Percentiles rank a stretch among this genome's conserved stretches.
These are phyloP conservation scores for Penicillium cinerascens DNA, from an alignment of 495 filamentous ascomycete genomes.

Conservation along the genomic window DNA sequence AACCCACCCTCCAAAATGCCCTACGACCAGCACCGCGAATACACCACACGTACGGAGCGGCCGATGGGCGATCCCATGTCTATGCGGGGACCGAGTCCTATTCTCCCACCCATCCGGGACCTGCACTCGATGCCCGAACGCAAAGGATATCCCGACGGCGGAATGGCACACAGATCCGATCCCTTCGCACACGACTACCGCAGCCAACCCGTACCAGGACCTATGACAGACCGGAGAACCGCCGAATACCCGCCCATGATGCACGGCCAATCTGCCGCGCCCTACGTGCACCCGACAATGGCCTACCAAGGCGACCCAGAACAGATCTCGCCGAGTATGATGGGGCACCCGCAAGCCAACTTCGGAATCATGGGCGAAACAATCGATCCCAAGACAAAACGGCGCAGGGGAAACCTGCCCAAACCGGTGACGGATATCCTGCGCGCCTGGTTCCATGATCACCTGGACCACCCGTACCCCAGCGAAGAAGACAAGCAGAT, in stretches of 20 bases:
- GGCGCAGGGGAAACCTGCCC: slow-evolving; percentile 78
- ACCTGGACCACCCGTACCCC: slow-evolving; percentile 80
- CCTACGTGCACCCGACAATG: slow-evolving; percentile 31
- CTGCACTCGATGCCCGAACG: slow-evolving; percentile 36
- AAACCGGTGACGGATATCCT: slow-evolving; percentile 81
- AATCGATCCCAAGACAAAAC: slow-evolving; percentile 49
- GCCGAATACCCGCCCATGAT: slow-evolving; percentile 32
- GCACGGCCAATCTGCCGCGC: slow-evolving; percentile 18
- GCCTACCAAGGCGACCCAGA: slow-evolving; percentile 35
- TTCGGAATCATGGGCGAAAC: slow-evolving; percentile 46
- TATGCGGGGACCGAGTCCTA: slow-evolving; percentile 37
- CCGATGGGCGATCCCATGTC: slow-evolving; percentile 18
- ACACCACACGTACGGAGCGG: slow-evolving; percentile 19
- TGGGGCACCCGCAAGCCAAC: slow-evolving; percentile 37
- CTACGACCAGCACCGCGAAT: slow-evolving; percentile 28
- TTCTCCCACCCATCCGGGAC: slow-evolving; percentile 43
- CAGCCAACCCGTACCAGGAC: slow-evolving; percentile 10
- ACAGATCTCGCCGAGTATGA: slow-evolving; percentile 26
- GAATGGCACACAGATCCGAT: slow-evolving; percentile 30
- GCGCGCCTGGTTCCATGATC: slow-evolving; percentile 72
- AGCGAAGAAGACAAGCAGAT: slow-evolving; percentile 88
- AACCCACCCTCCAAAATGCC: slow-evolving; percentile 18
- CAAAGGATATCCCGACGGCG: slow-evolving; percentile 29
- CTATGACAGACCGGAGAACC: slow-evolving; percentile 26
- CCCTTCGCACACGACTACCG: slow-evolving; percentile 30